Conservation (phyloP, 805 yeast species). For the Suhomyces sp. region DNA sequence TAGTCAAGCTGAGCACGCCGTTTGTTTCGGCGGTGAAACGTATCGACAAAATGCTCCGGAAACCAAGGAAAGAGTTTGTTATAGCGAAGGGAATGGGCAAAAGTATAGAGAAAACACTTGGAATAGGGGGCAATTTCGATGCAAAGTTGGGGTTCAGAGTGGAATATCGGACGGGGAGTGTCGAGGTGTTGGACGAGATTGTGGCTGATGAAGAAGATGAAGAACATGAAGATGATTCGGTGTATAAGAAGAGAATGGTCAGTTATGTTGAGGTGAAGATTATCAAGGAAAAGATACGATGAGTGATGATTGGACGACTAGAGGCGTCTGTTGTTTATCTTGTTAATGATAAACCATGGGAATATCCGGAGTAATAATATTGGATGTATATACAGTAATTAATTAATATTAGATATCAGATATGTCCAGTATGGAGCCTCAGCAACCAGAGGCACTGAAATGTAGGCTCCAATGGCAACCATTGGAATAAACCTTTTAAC, state of each 20-base stretch:
- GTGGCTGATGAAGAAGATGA: conserved; percentile 18
- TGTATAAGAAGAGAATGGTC: conserved; percentile 44
- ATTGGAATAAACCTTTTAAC: too few relatives aligned
- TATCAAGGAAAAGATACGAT: conserved; percentile 1
- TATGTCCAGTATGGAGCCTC: too few relatives aligned
- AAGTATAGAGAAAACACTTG: conserved; percentile 60
- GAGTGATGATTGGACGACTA: too few relatives aligned
- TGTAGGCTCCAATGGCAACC: too few relatives aligned
- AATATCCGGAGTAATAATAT: too few relatives aligned
- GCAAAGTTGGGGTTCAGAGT: conserved; percentile 49
- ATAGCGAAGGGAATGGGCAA: conserved; percentile 73
- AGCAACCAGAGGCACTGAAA: too few relatives aligned
- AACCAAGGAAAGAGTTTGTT: conserved; percentile 41
- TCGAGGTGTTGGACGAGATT: conserved; percentile 73
- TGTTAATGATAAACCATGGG: too few relatives aligned
- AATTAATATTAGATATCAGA: too few relatives aligned
- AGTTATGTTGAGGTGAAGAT: conserved; percentile 48
- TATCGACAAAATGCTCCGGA: conserved; percentile 50
- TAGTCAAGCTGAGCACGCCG: conserved; percentile 67
- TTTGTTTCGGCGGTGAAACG: conserved; percentile 71
- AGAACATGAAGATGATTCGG: conserved; percentile 29
- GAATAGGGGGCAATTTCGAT: conserved; percentile 61
- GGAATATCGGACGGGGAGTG: conserved; percentile 62
- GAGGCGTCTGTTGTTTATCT: too few relatives aligned
- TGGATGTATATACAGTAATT: too few relatives aligned